phyloP scores from a whole-genome alignment of 331 rosid species.

The Malus hybrid region DNA sequence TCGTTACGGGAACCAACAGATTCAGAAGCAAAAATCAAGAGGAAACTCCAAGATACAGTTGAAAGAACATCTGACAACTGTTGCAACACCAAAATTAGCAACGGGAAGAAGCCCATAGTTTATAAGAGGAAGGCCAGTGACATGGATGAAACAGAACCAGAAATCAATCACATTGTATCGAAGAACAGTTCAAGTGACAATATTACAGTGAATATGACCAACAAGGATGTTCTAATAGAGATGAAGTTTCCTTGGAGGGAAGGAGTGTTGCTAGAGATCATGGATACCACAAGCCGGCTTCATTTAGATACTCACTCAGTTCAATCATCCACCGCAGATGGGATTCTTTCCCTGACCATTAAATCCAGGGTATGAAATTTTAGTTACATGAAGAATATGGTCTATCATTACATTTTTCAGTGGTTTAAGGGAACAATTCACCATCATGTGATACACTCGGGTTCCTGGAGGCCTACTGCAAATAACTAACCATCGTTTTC shows the following conservation, averaged over 20 bases:
- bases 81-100: slow-evolving; percentile 34
- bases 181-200: slow-evolving; percentile 25
- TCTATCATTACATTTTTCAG: background rate
- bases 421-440: background rate
- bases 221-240: slow-evolving; percentile 48
- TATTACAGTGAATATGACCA: slow-evolving; percentile 33
- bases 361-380: slow-evolving; percentile 51
- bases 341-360: slow-evolving; percentile 47
- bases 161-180: slow-evolving; percentile 14
- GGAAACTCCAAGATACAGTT: slow-evolving; percentile 41
- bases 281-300: slow-evolving; percentile 58
- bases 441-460: background rate
- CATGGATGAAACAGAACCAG: slow-evolving; percentile 36
- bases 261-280: slow-evolving; percentile 54
- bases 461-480: background rate
- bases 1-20: slow-evolving; percentile 24
- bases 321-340: slow-evolving; percentile 60
- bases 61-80: slow-evolving; percentile 61
- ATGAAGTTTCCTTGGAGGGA: slow-evolving; percentile 49
- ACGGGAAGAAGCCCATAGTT: slow-evolving; percentile 36
- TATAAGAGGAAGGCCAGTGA: slow-evolving; percentile 71
- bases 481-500: background rate
- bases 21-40: slow-evolving; percentile 33
- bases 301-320: slow-evolving; percentile 57
- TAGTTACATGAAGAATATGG: background rate